Conservation (phyloP, 2,329 filamentous ascomycete genomes). For the Alternaria incomplexa region DNA sequence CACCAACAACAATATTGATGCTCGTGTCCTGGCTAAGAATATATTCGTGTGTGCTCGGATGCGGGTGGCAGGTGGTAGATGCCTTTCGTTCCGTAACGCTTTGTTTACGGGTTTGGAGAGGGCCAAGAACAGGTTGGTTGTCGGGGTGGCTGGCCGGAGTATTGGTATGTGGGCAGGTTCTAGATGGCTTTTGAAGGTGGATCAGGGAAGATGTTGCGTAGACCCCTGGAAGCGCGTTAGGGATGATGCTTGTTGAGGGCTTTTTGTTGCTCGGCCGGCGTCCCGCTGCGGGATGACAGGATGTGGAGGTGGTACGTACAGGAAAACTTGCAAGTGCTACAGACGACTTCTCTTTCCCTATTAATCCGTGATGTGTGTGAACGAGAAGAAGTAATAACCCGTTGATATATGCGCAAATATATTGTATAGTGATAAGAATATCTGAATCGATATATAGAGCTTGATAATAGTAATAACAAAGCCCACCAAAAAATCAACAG, state of each 20-base stretch:
- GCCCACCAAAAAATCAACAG: neutral
- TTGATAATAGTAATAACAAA: neutral
- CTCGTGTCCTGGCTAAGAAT: neutral
- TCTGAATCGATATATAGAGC: neutral
- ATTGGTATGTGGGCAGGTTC: neutral
- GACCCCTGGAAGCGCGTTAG: neutral
- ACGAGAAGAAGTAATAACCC: neutral
- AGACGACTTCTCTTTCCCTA: neutral
- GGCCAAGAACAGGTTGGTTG: neutral
- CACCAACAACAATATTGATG: neutral
- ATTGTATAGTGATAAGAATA: neutral
- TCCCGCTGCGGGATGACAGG: neutral
- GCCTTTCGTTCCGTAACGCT: neutral
- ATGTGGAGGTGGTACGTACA: neutral
- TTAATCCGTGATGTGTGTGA: neutral
- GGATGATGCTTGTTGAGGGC: slow-evolving; percentile 5
- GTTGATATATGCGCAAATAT: neutral
- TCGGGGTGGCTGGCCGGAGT: neutral
- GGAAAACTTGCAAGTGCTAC: neutral
- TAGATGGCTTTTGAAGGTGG: neutral
- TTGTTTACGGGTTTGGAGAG: neutral
- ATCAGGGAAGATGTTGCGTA: neutral
- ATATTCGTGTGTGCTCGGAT: neutral
- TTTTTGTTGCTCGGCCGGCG: neutral
- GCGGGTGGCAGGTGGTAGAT: neutral